phyloP scores from a whole-genome alignment of 805 yeast species.

The Yamadazyma laniorum region DNA sequence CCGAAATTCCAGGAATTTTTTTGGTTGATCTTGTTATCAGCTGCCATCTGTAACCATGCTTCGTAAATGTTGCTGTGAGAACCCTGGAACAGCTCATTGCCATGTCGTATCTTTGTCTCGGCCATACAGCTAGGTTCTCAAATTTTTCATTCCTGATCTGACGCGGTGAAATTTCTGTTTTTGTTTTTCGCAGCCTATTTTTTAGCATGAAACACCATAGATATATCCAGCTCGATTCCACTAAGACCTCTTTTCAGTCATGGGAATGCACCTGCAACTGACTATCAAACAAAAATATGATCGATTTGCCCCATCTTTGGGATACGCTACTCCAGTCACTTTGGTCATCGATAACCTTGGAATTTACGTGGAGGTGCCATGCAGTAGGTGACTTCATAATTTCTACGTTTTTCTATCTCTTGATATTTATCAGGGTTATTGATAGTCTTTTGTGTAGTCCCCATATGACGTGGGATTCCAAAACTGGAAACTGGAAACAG shows the following conservation, averaged over 20 bases:
- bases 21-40: slow-evolving; percentile 65
- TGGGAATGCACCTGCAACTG: too few species aligned
- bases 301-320: too few species aligned
- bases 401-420: too few species aligned
- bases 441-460: not conserved
- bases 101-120: not conserved
- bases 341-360: too few species aligned
- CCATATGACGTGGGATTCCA: slow-evolving; percentile 4
- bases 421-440: too few species aligned
- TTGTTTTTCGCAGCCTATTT: slow-evolving; percentile 1
- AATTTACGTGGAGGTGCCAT: too few species aligned
- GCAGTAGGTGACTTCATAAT: too few species aligned
- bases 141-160: not conserved
- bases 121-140: not conserved
- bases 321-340: too few species aligned
- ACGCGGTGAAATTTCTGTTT: not conserved
- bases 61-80: not conserved
- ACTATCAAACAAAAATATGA: too few species aligned
- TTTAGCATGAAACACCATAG: too few species aligned
- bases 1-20: slow-evolving; percentile 90
- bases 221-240: too few species aligned
- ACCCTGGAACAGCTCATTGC: not conserved
- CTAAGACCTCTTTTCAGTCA: too few species aligned
- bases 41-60: slow-evolving; percentile 31
- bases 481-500: slow-evolving; percentile 5